Evolutionary conservation across 2,329 filamentous ascomycete species (phyloP).

Genomic region (Fusarium sp.): DNA sequence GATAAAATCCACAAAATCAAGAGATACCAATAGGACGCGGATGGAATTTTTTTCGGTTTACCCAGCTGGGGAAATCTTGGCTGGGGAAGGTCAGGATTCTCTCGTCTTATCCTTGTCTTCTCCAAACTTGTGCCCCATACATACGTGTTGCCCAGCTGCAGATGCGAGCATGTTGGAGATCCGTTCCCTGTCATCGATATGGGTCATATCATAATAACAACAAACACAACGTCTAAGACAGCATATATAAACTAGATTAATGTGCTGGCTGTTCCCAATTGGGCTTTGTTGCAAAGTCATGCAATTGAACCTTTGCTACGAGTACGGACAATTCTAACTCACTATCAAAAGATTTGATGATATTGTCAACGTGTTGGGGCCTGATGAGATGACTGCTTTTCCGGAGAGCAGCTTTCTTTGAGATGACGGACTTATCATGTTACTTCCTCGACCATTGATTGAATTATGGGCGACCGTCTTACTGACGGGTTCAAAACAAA

Average conservation of each 20-base stretch:
- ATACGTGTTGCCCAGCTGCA: background rate
- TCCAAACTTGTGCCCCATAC: slow-evolving; percentile 15
- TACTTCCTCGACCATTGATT: too few relatives aligned
- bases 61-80: slow-evolving; percentile 10
- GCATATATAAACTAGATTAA: background rate
- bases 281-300: background rate
- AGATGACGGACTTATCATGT: background rate
- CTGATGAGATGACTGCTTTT: too few relatives aligned
- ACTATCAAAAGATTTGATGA: background rate
- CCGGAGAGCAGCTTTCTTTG: background rate
- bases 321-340: background rate
- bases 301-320: background rate
- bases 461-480: background rate
- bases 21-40: background rate
- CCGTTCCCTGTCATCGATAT: background rate
- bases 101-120: slow-evolving; percentile 16
- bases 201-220: background rate
- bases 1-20: background rate
- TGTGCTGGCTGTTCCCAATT: too few relatives aligned
- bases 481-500: background rate
- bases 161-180: slow-evolving; percentile 6
- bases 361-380: background rate
- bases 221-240: background rate
- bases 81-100: slow-evolving; percentile 10
- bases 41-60: background rate